Conservation (phyloP, 495 filamentous ascomycete species). For the Penicillium psychrofluorescens region DNA sequence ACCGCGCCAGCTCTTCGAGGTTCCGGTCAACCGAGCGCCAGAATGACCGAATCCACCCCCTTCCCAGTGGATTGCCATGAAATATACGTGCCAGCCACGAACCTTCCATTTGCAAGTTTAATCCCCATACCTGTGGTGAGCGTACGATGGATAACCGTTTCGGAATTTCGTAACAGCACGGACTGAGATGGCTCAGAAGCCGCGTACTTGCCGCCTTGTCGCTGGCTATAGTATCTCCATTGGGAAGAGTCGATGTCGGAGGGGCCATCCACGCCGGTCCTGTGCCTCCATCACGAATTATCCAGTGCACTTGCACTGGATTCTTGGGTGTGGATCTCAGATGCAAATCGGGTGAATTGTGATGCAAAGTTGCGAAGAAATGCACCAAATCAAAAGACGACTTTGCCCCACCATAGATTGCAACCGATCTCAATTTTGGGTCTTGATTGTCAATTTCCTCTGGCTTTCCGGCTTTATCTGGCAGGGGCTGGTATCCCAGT, state of each 20-base stretch:
- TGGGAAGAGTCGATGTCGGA: slow-evolving; percentile 22
- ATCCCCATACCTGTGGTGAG: slow-evolving; percentile 28
- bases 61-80: slow-evolving; percentile 20
- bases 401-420: slow-evolving; percentile 61
- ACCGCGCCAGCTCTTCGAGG: slow-evolving; percentile 10
- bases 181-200: slow-evolving; percentile 44
- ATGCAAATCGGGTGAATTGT: slow-evolving; percentile 5
- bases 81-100: slow-evolving; percentile 42
- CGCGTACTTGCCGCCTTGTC: slow-evolving; percentile 54
- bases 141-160: slow-evolving; percentile 20
- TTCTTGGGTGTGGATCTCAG: slow-evolving; percentile 21
- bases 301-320: slow-evolving; percentile 55
- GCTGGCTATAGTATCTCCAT: slow-evolving; percentile 45
- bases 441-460: background rate
- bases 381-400: slow-evolving; percentile 66
- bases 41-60: slow-evolving; percentile 13
- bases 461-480: background rate
- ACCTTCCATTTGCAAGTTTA: slow-evolving; percentile 46
- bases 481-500: slow-evolving; percentile 18
- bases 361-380: slow-evolving; percentile 44
- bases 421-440: slow-evolving; percentile 25
- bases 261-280: slow-evolving; percentile 20
- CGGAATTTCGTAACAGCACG: slow-evolving; percentile 38
- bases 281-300: slow-evolving; percentile 59
- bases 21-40: slow-evolving; percentile 17